Conservation (phyloP, 129 eudicot species). For the Flaveria trinervia region DNA sequence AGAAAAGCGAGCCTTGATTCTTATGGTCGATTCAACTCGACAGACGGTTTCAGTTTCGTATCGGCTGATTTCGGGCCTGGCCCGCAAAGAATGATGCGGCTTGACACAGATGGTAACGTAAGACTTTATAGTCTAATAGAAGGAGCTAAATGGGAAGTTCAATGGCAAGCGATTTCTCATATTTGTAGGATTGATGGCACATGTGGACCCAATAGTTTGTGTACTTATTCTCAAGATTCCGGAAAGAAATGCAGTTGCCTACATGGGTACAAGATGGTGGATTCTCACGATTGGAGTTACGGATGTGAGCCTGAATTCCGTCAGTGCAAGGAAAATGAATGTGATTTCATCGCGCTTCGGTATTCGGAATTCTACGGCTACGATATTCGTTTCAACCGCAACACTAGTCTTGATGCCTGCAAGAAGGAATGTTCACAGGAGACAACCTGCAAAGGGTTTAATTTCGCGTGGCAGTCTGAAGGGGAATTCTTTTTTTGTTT, state of each 20-base stretch:
- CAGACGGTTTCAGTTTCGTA: slow-evolving; percentile 22
- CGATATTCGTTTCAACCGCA: not conserved
- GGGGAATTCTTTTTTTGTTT: slow-evolving; percentile 18
- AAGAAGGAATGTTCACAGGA: slow-evolving; percentile 25
- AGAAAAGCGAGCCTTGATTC: slow-evolving; percentile 31
- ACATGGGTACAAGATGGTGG: slow-evolving; percentile 41
- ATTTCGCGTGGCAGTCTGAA: not conserved
- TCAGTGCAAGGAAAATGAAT: not conserved
- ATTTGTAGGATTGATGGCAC: slow-evolving; percentile 32
- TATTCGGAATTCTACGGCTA: slow-evolving; percentile 40
- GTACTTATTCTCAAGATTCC: slow-evolving; percentile 26
- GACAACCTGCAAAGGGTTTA: slow-evolving; percentile 35
- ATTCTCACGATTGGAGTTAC: slow-evolving; percentile 35
- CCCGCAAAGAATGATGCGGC: slow-evolving; percentile 24
- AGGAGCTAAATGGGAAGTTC: slow-evolving; percentile 30
- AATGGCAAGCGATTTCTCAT: slow-evolving; percentile 35
- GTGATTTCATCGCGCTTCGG: slow-evolving; percentile 32
- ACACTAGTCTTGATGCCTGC: slow-evolving; percentile 25
- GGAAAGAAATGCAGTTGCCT: slow-evolving; percentile 43
- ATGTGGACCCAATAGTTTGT: slow-evolving; percentile 46
- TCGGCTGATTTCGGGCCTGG: slow-evolving; percentile 32
- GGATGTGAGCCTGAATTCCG: slow-evolving; percentile 47
- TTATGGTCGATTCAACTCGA: slow-evolving; percentile 33
- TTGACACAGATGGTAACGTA: slow-evolving; percentile 44
- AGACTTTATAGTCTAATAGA: slow-evolving; percentile 28